phyloP scores from a whole-genome alignment of 1,284 basidiomycete genomes.

The Microbotryum violaceum region DNA sequence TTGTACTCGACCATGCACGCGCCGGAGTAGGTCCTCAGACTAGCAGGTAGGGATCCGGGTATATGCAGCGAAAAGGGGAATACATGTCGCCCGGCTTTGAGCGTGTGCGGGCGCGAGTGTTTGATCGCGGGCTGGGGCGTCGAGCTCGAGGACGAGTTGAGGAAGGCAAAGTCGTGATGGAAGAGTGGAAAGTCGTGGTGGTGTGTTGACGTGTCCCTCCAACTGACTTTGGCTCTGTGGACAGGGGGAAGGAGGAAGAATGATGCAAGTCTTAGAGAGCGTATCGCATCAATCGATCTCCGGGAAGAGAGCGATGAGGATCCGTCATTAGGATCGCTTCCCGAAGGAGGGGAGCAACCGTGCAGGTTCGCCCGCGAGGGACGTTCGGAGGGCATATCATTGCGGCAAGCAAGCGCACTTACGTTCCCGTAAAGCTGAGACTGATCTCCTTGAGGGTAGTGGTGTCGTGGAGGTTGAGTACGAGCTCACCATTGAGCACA shows the following conservation, averaged over 20 bases:
- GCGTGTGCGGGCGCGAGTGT: slow-evolving; percentile 62
- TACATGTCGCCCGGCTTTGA: slow-evolving; percentile 72
- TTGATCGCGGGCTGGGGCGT: not conserved
- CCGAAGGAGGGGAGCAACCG: slow-evolving; percentile 53
- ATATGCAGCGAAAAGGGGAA: slow-evolving; percentile 84
- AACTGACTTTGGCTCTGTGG: slow-evolving; percentile 25
- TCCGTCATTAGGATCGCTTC: slow-evolving; percentile 37
- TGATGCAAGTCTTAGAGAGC: not conserved
- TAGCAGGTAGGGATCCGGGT: slow-evolving; percentile 73
- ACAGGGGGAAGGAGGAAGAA: not conserved
- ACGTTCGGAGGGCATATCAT: slow-evolving; percentile 51
- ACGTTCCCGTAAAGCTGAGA: slow-evolving; percentile 71
- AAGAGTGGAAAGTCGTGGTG: slow-evolving; percentile 32
- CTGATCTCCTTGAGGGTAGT: slow-evolving; percentile 80
- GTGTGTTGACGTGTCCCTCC: slow-evolving; percentile 28
- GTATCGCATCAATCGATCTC: too few species aligned
- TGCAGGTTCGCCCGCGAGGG: not conserved
- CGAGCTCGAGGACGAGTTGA: slow-evolving; percentile 26
- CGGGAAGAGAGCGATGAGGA: too few species aligned
- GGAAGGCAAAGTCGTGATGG: slow-evolving; percentile 29
- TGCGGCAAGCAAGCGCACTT: slow-evolving; percentile 45
- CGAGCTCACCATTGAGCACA: slow-evolving; percentile 61
- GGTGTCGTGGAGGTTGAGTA: slow-evolving; percentile 66
- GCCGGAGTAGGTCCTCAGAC: slow-evolving; percentile 53
- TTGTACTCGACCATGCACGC: slow-evolving; percentile 70